Evolutionary conservation across 352 stramenopile genomes (phyloP).

Genomic region (Pythium pectinolyticum): DNA sequence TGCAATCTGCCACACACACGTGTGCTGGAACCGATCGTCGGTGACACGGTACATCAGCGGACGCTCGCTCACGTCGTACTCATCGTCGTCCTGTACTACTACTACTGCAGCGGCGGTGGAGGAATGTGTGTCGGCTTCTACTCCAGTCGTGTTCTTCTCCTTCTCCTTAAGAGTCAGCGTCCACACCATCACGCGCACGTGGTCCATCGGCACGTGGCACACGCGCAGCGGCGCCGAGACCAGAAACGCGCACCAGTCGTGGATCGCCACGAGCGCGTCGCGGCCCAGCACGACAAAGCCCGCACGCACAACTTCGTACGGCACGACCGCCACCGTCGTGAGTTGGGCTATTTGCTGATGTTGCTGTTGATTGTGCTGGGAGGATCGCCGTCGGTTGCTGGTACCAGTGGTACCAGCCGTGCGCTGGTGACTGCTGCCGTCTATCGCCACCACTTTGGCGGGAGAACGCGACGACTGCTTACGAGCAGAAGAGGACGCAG

Average conservation of each 20-base stretch:
- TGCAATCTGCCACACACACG: constrained; percentile 20
- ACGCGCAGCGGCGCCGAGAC: constrained; percentile 11
- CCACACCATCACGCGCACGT: constrained; percentile 22
- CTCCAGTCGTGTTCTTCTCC: not conserved
- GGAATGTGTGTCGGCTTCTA: no score
- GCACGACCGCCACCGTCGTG: constrained; percentile 26
- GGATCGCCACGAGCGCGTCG: constrained; percentile 16
- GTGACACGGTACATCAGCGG: constrained; percentile 22
- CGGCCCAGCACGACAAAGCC: constrained; percentile 23
- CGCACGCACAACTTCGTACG: constrained; percentile 15
- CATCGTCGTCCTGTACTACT: no score
- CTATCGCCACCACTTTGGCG: not conserved
- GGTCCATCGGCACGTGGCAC: constrained; percentile 7
- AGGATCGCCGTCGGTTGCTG: no score
- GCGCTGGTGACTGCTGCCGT: not conserved
- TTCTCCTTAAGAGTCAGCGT: not conserved
- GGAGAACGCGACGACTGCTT: not conserved
- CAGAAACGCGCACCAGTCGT: constrained; percentile 27
- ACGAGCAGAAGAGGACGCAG: no score
- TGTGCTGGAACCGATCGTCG: constrained; percentile 9
- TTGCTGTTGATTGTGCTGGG: no score
- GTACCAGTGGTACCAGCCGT: not conserved
- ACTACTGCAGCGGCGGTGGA: no score
- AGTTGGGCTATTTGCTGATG: no score
- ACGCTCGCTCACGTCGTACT: constrained; percentile 13